Evolutionary conservation across 164 flowering plant species (phyloP), one percentile per base, ranked within the genome.

Genomic region (Macadamia integrifolia): DNA sequence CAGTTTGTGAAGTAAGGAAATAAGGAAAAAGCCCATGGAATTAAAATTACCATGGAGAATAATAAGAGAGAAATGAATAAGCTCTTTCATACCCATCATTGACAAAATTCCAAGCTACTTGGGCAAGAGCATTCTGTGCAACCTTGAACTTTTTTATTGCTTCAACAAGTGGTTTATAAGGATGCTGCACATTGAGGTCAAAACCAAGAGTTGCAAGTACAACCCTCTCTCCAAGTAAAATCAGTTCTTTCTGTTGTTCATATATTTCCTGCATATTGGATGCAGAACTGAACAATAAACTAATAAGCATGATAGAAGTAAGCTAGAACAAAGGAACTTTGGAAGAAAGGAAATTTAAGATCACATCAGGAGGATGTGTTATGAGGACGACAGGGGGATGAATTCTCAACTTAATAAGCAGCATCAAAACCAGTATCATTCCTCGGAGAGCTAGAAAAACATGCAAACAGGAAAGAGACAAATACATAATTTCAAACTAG

Each of bases 21-120:
- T 35, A n/a, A n/a, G 43, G 40, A 40, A 58, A 69, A 14, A 72
- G 62, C 66, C 57, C 62, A 58, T 15, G 46, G 3, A 62, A 64
- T 30, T 14, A 6, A 18, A 55, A 44, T 7, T 67, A 58, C 29
- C 35, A 58, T 23, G 23, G 15, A 69, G 50, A 64, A 61, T 13
- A 6, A 62, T 60, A 12, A 46, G 60, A 49, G 4, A 15, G 57
- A 52, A 52, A 65, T 52, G 32, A 10, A 62, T 52, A 49, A 64
- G 48, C 53, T 61, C 60, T 60, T 55, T 35, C 87, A 71, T 87
- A 89, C 94, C 94, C 90, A 78, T 89, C 94, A 77, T 89, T 89
- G 60, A 82, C 81, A 68, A 76, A 79, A 76, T 79, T 79, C 81
- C 81, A 76, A 1, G 79, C 77, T 48, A 76, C 81, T 66, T 79